Evolutionary conservation across 345 rosid genomes (phyloP).

Genomic region (Clarkia xantiana): DNA sequence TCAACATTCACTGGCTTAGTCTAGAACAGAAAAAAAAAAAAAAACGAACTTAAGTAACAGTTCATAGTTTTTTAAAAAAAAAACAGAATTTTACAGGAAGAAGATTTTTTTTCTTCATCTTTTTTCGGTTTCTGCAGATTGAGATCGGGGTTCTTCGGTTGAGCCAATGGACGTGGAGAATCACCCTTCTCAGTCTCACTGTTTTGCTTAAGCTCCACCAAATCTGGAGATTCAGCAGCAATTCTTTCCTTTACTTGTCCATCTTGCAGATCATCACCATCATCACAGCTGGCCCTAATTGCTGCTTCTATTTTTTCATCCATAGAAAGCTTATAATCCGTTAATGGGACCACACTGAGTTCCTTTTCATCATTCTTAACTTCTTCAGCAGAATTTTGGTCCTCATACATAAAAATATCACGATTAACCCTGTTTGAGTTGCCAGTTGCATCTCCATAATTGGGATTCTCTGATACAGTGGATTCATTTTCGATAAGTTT

Average conservation of each 20-base stretch:
- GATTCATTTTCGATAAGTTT: slow-evolving; percentile 27
- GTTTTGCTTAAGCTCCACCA: slow-evolving; percentile 16
- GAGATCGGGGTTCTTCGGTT: slow-evolving; percentile 17
- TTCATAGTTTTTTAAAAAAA: slow-evolving; percentile 4
- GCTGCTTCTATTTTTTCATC: slow-evolving; percentile 25
- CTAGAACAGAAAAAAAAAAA: too few species aligned
- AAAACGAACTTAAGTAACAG: slow-evolving; percentile 3
- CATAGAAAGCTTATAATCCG: too few species aligned
- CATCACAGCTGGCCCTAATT: slow-evolving; percentile 1
- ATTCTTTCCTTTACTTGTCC: slow-evolving; percentile 17
- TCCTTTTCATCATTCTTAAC: slow-evolving; percentile 20
- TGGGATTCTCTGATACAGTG: slow-evolving; percentile 12
- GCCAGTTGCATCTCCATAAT: slow-evolving; percentile 16
- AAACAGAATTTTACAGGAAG: slow-evolving; percentile 4
- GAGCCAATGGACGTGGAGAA: slow-evolving; percentile 8
- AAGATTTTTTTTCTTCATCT: slow-evolving; percentile 27
- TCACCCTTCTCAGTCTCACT: slow-evolving; percentile 18
- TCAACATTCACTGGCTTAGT: slow-evolving; percentile 20
- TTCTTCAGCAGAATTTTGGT: slow-evolving; percentile 21
- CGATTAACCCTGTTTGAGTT: slow-evolving; percentile 8
- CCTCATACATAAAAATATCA: slow-evolving; percentile 15
- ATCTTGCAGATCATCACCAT: slow-evolving; percentile 9
- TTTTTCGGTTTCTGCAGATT: slow-evolving; percentile 26
- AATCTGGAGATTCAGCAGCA: slow-evolving; percentile 8
- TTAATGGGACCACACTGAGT: slow-evolving; percentile 2